Base-by-base conservation (phyloP, 495 filamentous ascomycete species). In the Penicillium subrubescens region DNA sequence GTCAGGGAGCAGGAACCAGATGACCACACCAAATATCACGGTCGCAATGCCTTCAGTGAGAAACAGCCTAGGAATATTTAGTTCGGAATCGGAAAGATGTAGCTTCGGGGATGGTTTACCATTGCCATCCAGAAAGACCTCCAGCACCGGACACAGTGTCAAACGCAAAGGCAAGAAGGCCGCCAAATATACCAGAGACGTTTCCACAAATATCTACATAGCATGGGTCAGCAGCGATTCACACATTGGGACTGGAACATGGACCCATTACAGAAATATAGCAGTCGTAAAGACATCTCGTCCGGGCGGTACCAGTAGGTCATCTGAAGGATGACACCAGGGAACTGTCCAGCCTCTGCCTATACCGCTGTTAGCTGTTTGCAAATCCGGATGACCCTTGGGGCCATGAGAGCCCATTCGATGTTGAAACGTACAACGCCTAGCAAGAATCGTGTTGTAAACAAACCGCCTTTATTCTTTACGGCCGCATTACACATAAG, bases 221-320 rank as follows among this genome's bases (percentile, higher is more conserved):
- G 70, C 64, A 0, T 64, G 70, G 31, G 58, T 71, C 11, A 59
- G 37, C n/a, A 12, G 19, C 7, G 5, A 21, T 44, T 21, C n/a
- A 19, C 5, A n/a, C 8, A 17, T 21, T 41, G 14, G 48, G 23
- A 10, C 21, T 19, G 3, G 2, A 56, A 8, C 11, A n/a, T 33
- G 21, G 12, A 31, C 25, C 3, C 2, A 57, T 64, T 61, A 68
- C 66, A 68, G 33, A 65, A 68, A 35, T 65, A 68, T 6, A 68
- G 62, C 7, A 68, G 31, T 52, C 66, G 54, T 12, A 68, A 53
- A 1, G 68, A 73, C 75, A 80, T 75, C 61, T 78, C 76, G 35
- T 78, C 76, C 1, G 69, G 73, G 3, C 76, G 70, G 61, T 80
- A 80, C 77, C 77, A 80, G 37, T 65, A 67, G 44, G 66, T 74